Conservation (phyloP, 1,284 basidiomycete species). For the Ceratobasidium papillatum region DNA sequence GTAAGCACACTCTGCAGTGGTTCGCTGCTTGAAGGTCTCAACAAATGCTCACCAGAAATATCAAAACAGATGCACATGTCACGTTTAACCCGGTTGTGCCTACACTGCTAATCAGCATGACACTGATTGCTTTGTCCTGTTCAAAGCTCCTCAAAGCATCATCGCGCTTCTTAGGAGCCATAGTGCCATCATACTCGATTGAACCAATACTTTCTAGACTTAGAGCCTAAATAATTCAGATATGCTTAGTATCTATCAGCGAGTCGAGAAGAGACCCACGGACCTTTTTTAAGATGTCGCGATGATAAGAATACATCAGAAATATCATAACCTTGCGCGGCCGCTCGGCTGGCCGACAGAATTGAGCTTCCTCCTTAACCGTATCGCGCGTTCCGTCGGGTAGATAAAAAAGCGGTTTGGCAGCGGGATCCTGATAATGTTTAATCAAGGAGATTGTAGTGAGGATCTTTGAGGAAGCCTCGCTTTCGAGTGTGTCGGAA, state of each 20-base stretch:
- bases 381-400: conserved; percentile 5
- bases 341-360: neutral
- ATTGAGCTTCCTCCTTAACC: neutral
- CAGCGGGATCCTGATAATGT: neutral
- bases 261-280: neutral
- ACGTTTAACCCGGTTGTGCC: conserved; percentile 21
- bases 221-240: neutral
- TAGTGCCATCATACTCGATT: conserved; percentile 17
- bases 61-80: conserved; percentile 20
- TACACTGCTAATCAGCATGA: conserved; percentile 30
- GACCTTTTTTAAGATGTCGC: neutral
- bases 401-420: conserved; percentile 8
- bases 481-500: neutral
- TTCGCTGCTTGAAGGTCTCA: too few relatives aligned
- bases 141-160: conserved; percentile 11
- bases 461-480: conserved; percentile 4
- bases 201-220: neutral
- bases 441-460: neutral
- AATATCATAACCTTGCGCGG: conserved; percentile 12
- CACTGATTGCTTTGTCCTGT: neutral
- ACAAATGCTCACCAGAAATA: neutral
- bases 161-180: neutral
- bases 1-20: too few relatives aligned
- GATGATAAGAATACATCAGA: neutral
- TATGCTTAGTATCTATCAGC: neutral